Base-by-base conservation (phyloP, 805 yeast genomes). In the Vanderwaltozyma verrucispora region DNA sequence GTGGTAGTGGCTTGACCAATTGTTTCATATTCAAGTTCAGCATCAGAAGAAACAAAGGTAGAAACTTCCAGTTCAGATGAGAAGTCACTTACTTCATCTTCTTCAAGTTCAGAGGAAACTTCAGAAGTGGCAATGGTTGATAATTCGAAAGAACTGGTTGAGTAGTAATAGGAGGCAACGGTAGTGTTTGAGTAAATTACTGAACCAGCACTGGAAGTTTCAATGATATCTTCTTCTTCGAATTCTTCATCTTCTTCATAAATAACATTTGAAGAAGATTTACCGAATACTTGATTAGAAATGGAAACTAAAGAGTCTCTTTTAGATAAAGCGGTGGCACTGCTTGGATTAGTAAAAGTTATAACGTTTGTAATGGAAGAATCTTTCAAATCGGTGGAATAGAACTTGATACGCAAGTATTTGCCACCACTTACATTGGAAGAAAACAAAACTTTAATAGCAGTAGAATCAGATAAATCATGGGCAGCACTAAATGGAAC, bases 391-490 rank as follows among this genome's bases (percentile, higher is more conserved):
- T 45, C 30, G 10, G 46, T 30, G 12, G 58, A 45, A 31, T 24
- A 47, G 36, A 53, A 56, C 3, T 37, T 42, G 24, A 56, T 44
- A 34, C 59, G 55, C 14, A 56, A 30, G 26, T 45, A 51, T 28
- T 46, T 43, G 21, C 62, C 59, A 29, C 59, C 61, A 27, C 50
- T 47, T 24, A 55, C 35, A n/a, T 40, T 50, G 3, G 59, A 42
- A 18, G 39, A 37, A 27, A 57, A 41, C 5, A 37, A 33, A 19
- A 52, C 36, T 28, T 38, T 38, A 20, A 54, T 46, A 8, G 43
- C 29, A 15, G 46, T 37, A n/a, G 40, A 34, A 28, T 52, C 50
- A 3, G 62, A 57, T 15, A 37, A 19, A 34, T 56, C 60, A 5
- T 32, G 35, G n/a, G 41, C 32, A 7, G 59, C 51, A 7, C 56